These are phyloP conservation scores for Fusarium buharicum DNA, from an alignment of 2,329 filamentous ascomycete genomes.

Conservation along the genomic window DNA sequence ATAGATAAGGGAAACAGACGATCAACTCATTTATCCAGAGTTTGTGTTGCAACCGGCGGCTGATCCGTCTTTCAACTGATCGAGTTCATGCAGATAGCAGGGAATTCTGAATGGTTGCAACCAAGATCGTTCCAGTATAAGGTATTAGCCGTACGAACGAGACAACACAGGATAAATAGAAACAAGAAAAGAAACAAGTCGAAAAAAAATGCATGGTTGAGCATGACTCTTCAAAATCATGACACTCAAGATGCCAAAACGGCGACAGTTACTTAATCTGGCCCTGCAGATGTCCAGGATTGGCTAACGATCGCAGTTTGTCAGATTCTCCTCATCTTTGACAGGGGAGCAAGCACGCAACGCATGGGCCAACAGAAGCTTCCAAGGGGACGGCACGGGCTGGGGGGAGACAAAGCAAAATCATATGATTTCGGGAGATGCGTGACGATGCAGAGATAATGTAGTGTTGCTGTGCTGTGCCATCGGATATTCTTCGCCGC, in stretches of 20 bases:
- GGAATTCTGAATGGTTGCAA: constrained; percentile 1
- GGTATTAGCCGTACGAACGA: constrained; percentile 19
- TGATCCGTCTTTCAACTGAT: neutral
- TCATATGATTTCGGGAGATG: constrained; percentile 33
- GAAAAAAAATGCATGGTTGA: constrained; percentile 11
- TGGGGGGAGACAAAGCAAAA: constrained; percentile 3
- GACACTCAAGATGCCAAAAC: constrained; percentile 1
- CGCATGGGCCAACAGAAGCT: constrained; percentile 9
- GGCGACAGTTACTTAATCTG: constrained; percentile 30
- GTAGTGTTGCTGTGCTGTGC: neutral
- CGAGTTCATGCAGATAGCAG: too few relatives aligned
- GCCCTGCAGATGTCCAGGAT: constrained; percentile 35
- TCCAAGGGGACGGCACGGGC: constrained; percentile 21
- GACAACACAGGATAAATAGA: constrained; percentile 28
- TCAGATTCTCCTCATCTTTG: constrained; percentile 22
- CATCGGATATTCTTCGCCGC: constrained; percentile 32
- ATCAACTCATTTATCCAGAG: constrained; percentile 20
- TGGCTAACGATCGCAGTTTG: constrained; percentile 29
- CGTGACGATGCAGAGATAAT: constrained; percentile 11
- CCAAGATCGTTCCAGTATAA: constrained; percentile 10
- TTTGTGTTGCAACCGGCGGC: constrained; percentile 27
- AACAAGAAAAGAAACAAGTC: constrained; percentile 14
- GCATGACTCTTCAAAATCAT: constrained; percentile 7
- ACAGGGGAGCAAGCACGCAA: constrained; percentile 13
- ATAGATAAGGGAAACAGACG: constrained; percentile 1